Conservation (phyloP, 2,329 filamentous ascomycete genomes). For the Huntiella bhutanensis region DNA sequence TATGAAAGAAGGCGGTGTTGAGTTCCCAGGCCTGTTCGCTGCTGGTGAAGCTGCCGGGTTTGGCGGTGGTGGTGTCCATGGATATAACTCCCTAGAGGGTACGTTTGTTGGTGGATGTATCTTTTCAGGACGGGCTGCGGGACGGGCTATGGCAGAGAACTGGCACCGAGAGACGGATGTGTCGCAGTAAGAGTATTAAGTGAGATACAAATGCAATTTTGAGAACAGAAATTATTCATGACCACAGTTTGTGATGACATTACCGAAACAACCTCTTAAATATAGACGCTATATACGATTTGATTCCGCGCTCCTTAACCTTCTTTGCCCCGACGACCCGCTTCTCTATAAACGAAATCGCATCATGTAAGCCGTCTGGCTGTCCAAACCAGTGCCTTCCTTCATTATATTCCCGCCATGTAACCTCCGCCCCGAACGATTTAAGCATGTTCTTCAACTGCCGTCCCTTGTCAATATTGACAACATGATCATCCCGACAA, state of each 20-base stretch:
- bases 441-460: background rate
- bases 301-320: background rate
- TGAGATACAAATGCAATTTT: background rate
- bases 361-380: background rate
- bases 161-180: background rate
- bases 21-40: conserved; percentile 37
- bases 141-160: conserved; percentile 34
- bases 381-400: background rate
- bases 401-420: background rate
- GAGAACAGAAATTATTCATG: background rate
- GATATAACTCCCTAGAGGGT: conserved; percentile 42
- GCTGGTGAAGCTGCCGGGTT: conserved; percentile 43
- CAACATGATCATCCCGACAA: conserved; percentile 1
- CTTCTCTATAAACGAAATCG: background rate
- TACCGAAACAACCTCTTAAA: background rate
- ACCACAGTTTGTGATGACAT: background rate
- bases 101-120: conserved; percentile 45
- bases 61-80: conserved; percentile 42
- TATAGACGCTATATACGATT: background rate
- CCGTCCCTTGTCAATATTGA: background rate
- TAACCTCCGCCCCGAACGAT: background rate
- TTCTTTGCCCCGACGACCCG: background rate
- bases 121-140: conserved; percentile 39
- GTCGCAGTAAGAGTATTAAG: background rate
- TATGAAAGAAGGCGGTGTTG: conserved; percentile 26